These are phyloP conservation scores for Coniella lustricola DNA, from an alignment of 2,329 filamentous ascomycete species.

Conservation along the genomic window DNA sequence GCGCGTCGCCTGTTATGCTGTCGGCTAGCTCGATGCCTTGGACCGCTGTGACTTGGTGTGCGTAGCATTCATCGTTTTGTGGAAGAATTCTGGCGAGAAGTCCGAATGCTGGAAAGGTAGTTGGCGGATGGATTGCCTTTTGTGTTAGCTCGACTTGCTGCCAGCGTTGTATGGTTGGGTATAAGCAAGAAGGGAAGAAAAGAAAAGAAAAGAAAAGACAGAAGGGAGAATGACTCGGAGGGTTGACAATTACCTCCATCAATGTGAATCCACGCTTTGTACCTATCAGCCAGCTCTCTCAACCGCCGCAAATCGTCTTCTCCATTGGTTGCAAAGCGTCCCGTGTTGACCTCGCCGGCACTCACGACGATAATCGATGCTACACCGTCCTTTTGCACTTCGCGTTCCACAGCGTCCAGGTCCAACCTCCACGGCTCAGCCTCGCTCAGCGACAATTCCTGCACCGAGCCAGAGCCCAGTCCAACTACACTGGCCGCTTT, in stretches of 20 bases:
- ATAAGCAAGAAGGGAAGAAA: not conserved
- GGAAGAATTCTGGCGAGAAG: conserved; percentile 67
- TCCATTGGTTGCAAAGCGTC: conserved; percentile 62
- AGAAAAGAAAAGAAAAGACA: no score
- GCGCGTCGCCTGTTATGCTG: conserved; percentile 78
- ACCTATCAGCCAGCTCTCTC: conserved; percentile 61
- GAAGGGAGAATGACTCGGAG: no score
- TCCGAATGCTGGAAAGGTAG: conserved; percentile 59
- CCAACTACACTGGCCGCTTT: conserved; percentile 82
- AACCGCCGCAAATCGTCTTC: conserved; percentile 54
- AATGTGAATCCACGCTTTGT: conserved; percentile 80
- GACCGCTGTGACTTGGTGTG: conserved; percentile 20
- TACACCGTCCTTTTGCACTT: conserved; percentile 45
- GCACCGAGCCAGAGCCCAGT: conserved; percentile 63
- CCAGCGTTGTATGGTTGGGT: no score
- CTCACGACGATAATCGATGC: conserved; percentile 77
- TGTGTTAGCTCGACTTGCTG: not conserved
- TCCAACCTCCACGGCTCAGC: conserved; percentile 64
- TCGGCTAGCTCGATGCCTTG: conserved; percentile 74
- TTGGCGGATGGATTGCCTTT: no score
- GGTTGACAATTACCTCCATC: conserved; percentile 68
- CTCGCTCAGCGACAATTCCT: conserved; percentile 45
- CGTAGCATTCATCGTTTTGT: conserved; percentile 21
- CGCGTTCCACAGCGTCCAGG: conserved; percentile 54
- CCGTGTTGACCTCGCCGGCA: conserved; percentile 86